phyloP scores from a whole-genome alignment of 83 land plant species.

The Picea engelmannii region DNA sequence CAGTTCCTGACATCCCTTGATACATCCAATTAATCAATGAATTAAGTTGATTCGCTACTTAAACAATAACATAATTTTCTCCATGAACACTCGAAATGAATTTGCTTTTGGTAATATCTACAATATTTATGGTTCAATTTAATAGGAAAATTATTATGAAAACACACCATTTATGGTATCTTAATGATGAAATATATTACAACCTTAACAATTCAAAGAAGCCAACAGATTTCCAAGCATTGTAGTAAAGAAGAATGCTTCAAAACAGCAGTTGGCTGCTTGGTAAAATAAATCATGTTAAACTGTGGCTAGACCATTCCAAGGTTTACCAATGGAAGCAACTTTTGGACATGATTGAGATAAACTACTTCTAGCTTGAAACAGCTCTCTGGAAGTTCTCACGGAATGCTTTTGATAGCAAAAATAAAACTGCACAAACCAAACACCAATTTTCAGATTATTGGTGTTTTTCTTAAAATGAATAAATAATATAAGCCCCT shows the following conservation, averaged over 20 bases:
- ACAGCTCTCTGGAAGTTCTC: slow-evolving; percentile 9
- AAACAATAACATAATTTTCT: neutral
- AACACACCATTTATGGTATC: neutral
- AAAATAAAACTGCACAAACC: slow-evolving; percentile 5
- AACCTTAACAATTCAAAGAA: neutral
- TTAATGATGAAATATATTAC: neutral
- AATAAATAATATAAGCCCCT: neutral
- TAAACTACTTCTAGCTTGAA: neutral
- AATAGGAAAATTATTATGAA: neutral
- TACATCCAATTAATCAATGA: neutral
- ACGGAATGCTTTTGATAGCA: slow-evolving; percentile 5
- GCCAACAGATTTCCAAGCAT: neutral
- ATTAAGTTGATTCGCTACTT: neutral
- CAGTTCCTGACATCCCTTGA: neutral
- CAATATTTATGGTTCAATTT: neutral
- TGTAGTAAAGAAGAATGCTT: neutral
- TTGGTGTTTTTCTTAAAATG: neutral
- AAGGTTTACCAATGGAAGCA: neutral
- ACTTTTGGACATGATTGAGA: neutral
- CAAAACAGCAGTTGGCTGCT: neutral
- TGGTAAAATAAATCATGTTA: neutral
- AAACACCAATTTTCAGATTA: neutral
- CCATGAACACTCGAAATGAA: neutral
- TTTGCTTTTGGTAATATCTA: neutral
- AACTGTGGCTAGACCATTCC: neutral